These are phyloP conservation scores for Debaryomyces singareniensis DNA, from an alignment of 1,139 yeast genomes.

Conservation along the genomic window DNA sequence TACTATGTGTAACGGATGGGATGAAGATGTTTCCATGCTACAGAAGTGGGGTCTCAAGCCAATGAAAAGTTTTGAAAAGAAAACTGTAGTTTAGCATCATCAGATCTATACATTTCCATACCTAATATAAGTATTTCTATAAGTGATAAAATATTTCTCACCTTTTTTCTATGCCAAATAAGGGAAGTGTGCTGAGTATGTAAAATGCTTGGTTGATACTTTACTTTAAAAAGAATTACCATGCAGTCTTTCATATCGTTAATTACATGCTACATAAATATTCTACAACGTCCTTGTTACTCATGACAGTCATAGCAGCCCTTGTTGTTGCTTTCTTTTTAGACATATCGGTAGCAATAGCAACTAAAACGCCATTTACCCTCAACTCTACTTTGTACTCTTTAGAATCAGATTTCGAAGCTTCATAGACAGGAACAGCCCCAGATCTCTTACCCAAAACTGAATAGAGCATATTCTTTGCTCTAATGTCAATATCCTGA, in stretches of 20 bases:
- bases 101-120: no score
- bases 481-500: conserved; percentile 25
- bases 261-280: not conserved
- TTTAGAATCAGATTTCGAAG: conserved; percentile 22
- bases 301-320: conserved; percentile 42
- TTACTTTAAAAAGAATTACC: no score
- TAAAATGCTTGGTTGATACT: no score
- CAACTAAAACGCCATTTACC: conserved; percentile 29
- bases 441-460: conserved; percentile 33
- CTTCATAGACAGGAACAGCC: conserved; percentile 34
- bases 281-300: conserved; percentile 23
- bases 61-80: conserved; percentile 51
- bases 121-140: no score
- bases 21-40: conserved; percentile 67
- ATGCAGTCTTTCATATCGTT: no score
- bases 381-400: conserved; percentile 29
- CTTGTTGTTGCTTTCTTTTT: conserved; percentile 40
- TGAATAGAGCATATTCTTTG: conserved; percentile 40
- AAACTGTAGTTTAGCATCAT: conserved; percentile 5
- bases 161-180: no score
- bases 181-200: no score
- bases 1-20: conserved; percentile 83
- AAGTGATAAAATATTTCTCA: no score
- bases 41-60: conserved; percentile 67
- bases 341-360: conserved; percentile 33